phyloP scores from a whole-genome alignment of 352 stramenopile species.

The Albugo laibachii region DNA sequence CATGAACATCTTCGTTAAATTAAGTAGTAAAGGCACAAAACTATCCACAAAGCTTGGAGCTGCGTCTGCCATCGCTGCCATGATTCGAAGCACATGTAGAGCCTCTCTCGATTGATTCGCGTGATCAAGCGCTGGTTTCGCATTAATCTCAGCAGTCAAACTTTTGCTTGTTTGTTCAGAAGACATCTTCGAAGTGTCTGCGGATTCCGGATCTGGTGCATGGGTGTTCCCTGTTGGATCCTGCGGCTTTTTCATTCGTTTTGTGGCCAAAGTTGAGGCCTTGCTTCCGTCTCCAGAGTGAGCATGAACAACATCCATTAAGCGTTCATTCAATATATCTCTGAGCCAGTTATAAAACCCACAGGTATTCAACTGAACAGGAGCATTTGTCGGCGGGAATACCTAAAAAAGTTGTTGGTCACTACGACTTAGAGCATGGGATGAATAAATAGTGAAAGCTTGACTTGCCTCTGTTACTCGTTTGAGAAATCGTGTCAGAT shows the following conservation, averaged over 20 bases:
- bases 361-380: conserved; percentile 50
- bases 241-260: conserved; percentile 3
- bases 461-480: conserved; percentile 36
- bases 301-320: conserved; percentile 30
- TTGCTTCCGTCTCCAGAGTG: conserved; percentile 3
- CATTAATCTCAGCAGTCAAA: conserved; percentile 27
- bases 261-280: background rate
- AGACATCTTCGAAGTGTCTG: conserved; percentile 1
- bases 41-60: conserved; percentile 52
- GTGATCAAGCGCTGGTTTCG: conserved; percentile 26
- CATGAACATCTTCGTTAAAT: conserved; percentile 67
- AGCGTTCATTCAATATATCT: conserved; percentile 64
- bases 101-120: conserved; percentile 15
- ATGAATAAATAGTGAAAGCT: background rate
- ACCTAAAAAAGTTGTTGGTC: conserved; percentile 17
- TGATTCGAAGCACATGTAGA: conserved; percentile 24
- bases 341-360: conserved; percentile 81
- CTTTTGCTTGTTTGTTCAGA: conserved; percentile 1
- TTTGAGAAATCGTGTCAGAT: conserved; percentile 40
- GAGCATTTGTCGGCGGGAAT: conserved; percentile 45
- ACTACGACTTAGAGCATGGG: background rate
- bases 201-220: background rate
- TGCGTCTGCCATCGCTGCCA: conserved; percentile 34
- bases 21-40: conserved; percentile 56
- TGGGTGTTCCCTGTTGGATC: background rate